Conservation (phyloP, 2,329 filamentous ascomycete species). For the Thielaviopsis populi region DNA sequence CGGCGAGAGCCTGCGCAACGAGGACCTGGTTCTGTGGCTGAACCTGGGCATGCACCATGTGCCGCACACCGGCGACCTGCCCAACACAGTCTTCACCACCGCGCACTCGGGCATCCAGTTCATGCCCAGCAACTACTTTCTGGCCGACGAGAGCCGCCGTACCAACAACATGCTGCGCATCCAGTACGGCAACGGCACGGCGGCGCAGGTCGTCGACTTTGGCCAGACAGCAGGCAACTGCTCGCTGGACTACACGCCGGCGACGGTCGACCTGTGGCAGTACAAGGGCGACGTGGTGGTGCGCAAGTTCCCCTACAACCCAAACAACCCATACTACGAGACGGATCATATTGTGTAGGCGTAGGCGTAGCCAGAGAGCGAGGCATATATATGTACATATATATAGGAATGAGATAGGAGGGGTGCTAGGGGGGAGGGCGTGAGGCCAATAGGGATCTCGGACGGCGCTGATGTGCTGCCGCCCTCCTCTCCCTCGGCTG, state of each 20-base stretch:
- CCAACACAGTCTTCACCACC: slow-evolving; percentile 24
- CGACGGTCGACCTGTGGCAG: slow-evolving; percentile 21
- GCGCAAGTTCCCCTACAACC: slow-evolving; percentile 18
- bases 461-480: background rate
- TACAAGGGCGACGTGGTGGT: slow-evolving; percentile 22
- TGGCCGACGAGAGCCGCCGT: slow-evolving; percentile 20
- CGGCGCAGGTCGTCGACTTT: slow-evolving; percentile 23
- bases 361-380: no score
- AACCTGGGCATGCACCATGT: slow-evolving; percentile 43
- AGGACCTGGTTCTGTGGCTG: slow-evolving; percentile 36
- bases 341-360: slow-evolving; percentile 15
- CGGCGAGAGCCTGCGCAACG: slow-evolving; percentile 16
- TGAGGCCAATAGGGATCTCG: background rate
- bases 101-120: slow-evolving; percentile 24
- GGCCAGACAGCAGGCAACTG: slow-evolving; percentile 24
- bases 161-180: slow-evolving; percentile 25
- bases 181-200: slow-evolving; percentile 25
- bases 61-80: slow-evolving; percentile 30
- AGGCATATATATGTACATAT: no score
- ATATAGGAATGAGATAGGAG: no score
- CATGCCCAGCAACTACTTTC: slow-evolving; percentile 23
- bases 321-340: slow-evolving; percentile 17
- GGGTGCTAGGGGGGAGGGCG: background rate
- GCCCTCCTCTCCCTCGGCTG: background rate
- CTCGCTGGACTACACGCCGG: slow-evolving; percentile 21